Percentiles rank a stretch among this genome's conserved stretches.
These are phyloP conservation scores for Euphrasia confusa DNA, from an alignment of 257 asterid genomes.

Conservation along the genomic window DNA sequence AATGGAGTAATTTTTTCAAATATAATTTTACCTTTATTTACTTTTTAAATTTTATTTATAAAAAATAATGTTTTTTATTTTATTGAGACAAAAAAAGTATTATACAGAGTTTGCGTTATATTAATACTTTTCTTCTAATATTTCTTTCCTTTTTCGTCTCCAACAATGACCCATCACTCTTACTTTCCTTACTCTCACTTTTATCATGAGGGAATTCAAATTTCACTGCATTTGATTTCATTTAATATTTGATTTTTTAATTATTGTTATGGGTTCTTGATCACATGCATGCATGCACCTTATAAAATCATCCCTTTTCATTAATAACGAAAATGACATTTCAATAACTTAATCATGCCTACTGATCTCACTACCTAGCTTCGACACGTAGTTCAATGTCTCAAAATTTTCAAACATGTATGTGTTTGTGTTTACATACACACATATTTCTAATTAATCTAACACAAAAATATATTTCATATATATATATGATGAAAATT, in stretches of 20 bases:
- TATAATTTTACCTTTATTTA: too few relatives aligned
- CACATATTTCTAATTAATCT: too few relatives aligned
- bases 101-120: too few relatives aligned
- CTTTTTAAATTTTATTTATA: too few relatives aligned
- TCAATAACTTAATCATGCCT: background rate
- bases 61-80: too few relatives aligned
- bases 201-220: background rate
- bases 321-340: background rate
- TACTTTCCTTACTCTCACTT: slow-evolving; percentile 21
- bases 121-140: background rate
- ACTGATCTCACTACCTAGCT: background rate
- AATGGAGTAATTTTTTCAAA: too few relatives aligned
- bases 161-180: slow-evolving; percentile 23
- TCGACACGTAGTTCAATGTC: background rate
- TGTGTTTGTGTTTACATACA: too few relatives aligned
- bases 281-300: background rate
- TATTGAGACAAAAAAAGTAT: too few relatives aligned
- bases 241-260: background rate
- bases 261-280: background rate
- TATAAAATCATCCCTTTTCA: background rate
- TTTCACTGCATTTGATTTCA: background rate
- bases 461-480: too few relatives aligned
- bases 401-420: background rate
- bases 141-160: slow-evolving; percentile 26
- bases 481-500: background rate